Base-by-base conservation (phyloP, 179 eudicot genomes). In the Sideroxylon spinosum region DNA sequence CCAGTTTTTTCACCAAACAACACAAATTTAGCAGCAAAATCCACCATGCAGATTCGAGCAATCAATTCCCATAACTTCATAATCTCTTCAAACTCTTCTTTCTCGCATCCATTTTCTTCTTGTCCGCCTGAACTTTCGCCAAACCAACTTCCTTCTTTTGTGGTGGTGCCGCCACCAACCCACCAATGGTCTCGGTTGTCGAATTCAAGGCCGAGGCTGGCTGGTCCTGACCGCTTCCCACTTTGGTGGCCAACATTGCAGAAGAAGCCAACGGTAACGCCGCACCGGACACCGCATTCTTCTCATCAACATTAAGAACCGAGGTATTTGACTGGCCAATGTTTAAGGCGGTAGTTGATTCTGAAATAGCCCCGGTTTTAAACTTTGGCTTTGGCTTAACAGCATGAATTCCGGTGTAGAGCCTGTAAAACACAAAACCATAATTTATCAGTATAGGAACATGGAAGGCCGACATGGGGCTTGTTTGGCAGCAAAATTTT, bases 51-150 rank as follows among this genome's bases (percentile, higher is more conserved):
- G 62, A 66, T 32, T 32, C 2, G 37, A 32, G 37, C 49, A 29
- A 7, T 32, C 11, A 66, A 8, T 16, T 6, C 64, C 25, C 49
- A 52, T 9, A 22, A n/a, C 74, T 82, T 89, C 82, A 92, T 84
- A 93, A 85, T 87, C 98, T 90, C 85, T 92, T 92, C 83, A 92
- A 78, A 86, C 97, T 94, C 80, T 89, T 91, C 94, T 94, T 94
- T 75, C 98, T 91, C 0, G 97, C 98, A 71, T 93, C 97, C 9
- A 91, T 90, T 86, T 91, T 94, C 89, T 90, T 94, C 80, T 91
- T 94, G 83, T 94, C 98, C 3, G 84, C 83, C 63, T 88, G 97
- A 78, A 79, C 88, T 81, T 91, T 94, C 73, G 68, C 79, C 65
- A 74, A 75, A 19, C 79, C 85, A 23, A 69, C 87, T 76, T 89